phyloP scores from a whole-genome alignment of 768 basidiomycete species.

The Tulasnella sp. region DNA sequence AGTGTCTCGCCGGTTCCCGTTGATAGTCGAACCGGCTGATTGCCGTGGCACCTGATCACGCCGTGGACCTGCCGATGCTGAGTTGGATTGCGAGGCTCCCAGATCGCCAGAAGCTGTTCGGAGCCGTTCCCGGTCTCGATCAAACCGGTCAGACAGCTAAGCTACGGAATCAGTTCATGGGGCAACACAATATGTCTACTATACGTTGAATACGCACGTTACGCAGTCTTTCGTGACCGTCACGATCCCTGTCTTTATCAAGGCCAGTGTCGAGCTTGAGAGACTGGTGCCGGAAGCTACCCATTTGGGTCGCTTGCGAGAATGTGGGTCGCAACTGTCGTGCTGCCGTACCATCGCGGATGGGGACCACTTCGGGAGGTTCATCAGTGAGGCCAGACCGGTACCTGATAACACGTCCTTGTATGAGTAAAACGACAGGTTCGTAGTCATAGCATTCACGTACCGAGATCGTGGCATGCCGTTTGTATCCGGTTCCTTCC shows the following conservation, averaged over 20 bases:
- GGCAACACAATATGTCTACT: neutral
- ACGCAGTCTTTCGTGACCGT: constrained; percentile 66
- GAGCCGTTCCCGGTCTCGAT: constrained; percentile 42
- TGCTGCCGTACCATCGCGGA: constrained; percentile 36
- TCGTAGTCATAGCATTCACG: neutral
- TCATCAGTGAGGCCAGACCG: constrained; percentile 52
- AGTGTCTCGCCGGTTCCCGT: constrained; percentile 13
- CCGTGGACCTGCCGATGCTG: too few species aligned
- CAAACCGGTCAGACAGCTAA: constrained; percentile 79
- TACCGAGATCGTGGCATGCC: constrained; percentile 10
- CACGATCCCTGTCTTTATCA: constrained; percentile 41
- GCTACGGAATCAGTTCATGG: neutral
- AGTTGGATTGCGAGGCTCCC: neutral
- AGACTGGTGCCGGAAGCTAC: constrained; percentile 75
- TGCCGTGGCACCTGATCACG: too few species aligned
- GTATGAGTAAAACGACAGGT: neutral
- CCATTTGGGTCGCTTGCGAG: constrained; percentile 84
- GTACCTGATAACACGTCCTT: constrained; percentile 13
- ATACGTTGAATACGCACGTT: constrained; percentile 41
- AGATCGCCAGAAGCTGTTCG: constrained; percentile 22
- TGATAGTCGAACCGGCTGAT: neutral
- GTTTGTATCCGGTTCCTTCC: constrained; percentile 53
- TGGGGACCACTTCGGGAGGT: constrained; percentile 31
- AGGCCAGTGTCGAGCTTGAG: constrained; percentile 37
- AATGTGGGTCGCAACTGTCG: constrained; percentile 48